Base-by-base conservation (phyloP, 495 filamentous ascomycete species). In the Mycothermus thermophilus region DNA sequence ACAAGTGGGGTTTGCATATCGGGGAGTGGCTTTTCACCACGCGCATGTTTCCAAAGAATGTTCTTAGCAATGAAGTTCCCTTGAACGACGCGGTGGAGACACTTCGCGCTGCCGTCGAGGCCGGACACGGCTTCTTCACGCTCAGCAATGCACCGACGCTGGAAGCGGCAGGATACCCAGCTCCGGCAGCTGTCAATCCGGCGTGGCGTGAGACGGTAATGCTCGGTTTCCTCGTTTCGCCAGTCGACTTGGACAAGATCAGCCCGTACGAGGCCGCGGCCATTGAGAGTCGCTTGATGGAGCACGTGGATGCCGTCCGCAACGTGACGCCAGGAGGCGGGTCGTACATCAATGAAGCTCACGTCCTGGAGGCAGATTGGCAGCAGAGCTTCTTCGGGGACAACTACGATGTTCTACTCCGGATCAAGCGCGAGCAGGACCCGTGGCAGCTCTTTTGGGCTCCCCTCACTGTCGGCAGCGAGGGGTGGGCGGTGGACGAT, bases 291-390 rank as follows among this genome's bases (percentile, higher is more conserved):
- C 31, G 35, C 27, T 28, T 37, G 27, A 30, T 43, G 16, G 26
- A 14, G 7, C 17, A 23, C 30, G 43, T 21, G 32, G 27, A 28
- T 32, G 40, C 27, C 12, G 29, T 41, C 20, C 43, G 26, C 11
- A 32, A 11, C 10, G 20, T 52, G 11, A 47, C 58, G 11, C 57
- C 57, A 0, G 54, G 53, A 1, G 45, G 50, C 3, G 65, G 66
- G 2, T 47, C 59, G 2, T 67, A 69, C 41, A 38, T 66, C 30
- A 64, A 63, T 30, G 66, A 70, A 47, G 60, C 53, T 5, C 66
- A 75, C 43, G 54, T 66, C 10, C 46, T 57, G 11, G 69, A 77
- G 52, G 70, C 74, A 1, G 42, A 72, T 35, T 77, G 71, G 63
- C 65, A 77, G 51, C 46, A 63, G 47, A 59, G 62, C 6, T 79